phyloP scores from a whole-genome alignment of 345 rosid species.

The Populus euphratica region DNA sequence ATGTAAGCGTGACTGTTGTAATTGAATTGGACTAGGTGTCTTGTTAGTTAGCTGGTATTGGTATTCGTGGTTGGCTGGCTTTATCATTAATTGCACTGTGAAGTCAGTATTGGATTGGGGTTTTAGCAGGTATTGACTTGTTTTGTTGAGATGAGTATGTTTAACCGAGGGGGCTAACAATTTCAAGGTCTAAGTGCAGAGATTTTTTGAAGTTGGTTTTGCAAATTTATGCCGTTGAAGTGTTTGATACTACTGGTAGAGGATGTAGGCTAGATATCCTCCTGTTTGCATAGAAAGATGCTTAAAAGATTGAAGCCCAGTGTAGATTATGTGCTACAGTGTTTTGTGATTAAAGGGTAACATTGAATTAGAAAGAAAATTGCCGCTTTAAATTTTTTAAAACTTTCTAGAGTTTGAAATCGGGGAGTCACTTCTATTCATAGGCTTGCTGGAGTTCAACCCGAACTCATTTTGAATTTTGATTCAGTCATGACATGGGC shows the following conservation, averaged over 20 bases:
- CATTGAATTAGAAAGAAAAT: neutral
- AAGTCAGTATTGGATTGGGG: neutral
- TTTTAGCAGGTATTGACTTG: neutral
- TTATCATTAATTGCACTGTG: neutral
- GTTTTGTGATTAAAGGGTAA: neutral
- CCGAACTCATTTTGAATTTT: neutral
- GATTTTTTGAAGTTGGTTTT: neutral
- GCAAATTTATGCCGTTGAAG: neutral
- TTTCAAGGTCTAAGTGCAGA: neutral
- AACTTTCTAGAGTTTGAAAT: neutral
- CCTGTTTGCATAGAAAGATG: neutral
- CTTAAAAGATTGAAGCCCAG: neutral
- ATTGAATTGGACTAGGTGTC: neutral
- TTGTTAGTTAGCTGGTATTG: neutral
- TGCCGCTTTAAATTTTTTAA: neutral
- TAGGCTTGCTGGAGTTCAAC: neutral
- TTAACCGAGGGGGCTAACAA: neutral
- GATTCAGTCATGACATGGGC: conserved; percentile 3
- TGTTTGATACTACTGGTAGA: neutral
- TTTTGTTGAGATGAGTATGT: neutral
- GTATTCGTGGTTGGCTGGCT: neutral
- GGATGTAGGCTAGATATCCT: neutral
- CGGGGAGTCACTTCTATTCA: neutral
- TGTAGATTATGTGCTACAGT: neutral
- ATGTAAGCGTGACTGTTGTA: conserved; percentile 7